Evolutionary conservation across 2,329 filamentous ascomycete genomes (phyloP), one percentile per base, ranked within the genome.

Genomic region (Dendrostoma leiphaemia): DNA sequence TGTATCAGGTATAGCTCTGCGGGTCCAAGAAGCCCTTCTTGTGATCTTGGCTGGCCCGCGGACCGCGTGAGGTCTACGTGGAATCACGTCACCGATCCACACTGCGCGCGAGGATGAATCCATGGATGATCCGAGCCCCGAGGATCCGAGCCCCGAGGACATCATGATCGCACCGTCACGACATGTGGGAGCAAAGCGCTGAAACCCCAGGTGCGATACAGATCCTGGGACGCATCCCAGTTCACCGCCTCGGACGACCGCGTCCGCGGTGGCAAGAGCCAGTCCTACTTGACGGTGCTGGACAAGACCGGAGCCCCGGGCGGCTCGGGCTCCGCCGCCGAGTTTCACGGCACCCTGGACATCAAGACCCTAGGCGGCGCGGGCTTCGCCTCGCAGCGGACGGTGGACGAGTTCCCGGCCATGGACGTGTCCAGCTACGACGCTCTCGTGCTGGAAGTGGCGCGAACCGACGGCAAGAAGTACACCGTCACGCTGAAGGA

Each of bases 401-500:
- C 86, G 4, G 78, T 76, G 3, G 60, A 60, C 21, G 35, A 17
- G 32, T 29, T 44, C n/a, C 49, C 52, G 2, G 37, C 34, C 2
- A 52, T 58, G 37, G 56, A 65, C 52, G 38, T 65, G 19, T 59
- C 60, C 5, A 58, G 35, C 24, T 63, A 59, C 35, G 81, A 84
- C 7, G 71, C 79, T 35, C 70, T 77, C 13, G 71, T 71, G 23
- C 88, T 87, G 80, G 80, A 94, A 62, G 70, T 94, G n/a, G 50
- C 50, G 13, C 32, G 40, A 6, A 73, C 76, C 17, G 87, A 90
- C 64, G 75, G 76, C 48, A 90, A 89, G 65, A 76, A 74, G 19
- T 94, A 92, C 67, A 90, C 89, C 0, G 71, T 95, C 57, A 86
- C 83, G 4, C 67, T 95, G 57, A 94, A 92, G 69, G 87, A 94